Conservation (phyloP, 192 early-diverging fungal genomes). For the Backusella tarrabulga region DNA sequence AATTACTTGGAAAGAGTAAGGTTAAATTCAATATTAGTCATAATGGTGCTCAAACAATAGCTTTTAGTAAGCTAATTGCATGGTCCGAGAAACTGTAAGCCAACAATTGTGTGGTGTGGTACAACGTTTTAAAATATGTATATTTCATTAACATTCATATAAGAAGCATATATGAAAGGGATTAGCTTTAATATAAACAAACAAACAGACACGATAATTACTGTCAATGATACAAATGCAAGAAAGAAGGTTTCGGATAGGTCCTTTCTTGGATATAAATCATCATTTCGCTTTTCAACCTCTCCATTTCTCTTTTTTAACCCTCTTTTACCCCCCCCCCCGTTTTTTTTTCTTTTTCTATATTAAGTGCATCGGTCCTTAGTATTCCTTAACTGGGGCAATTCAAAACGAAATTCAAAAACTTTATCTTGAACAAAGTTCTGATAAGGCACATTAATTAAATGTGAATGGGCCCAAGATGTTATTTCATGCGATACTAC, state of each 20-base stretch:
- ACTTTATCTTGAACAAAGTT: neutral
- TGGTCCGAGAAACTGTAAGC: neutral
- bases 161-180: neutral
- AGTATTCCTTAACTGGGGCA: neutral
- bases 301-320: neutral
- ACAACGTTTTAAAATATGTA: neutral
- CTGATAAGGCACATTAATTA: neutral
- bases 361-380: neutral
- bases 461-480: neutral
- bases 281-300: neutral
- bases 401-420: neutral
- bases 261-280: no score
- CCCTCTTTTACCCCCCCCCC: neutral
- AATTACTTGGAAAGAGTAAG: no score
- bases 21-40: no score
- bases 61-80: no score
- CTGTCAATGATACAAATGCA: no score
- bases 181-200: neutral
- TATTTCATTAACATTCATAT: neutral
- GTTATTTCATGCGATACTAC: no score
- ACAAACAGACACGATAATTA: no score
- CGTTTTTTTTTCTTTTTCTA: neutral
- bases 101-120: neutral
- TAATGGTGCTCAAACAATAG: no score
- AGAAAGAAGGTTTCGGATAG: no score